Evolutionary conservation across 805 yeast species (phyloP).

Genomic region (Hanseniaspora valbyensis): DNA sequence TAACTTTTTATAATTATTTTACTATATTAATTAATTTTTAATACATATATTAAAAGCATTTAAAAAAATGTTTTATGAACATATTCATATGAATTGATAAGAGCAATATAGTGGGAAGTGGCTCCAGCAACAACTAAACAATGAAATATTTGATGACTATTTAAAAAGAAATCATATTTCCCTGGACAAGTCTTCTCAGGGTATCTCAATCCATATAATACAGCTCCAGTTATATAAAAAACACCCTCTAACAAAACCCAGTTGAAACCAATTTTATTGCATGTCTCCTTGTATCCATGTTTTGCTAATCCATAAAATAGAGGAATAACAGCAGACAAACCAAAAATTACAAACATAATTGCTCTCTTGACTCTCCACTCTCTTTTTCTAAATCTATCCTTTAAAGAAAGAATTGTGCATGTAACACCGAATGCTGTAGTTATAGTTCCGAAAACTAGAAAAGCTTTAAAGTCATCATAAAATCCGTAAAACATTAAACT

Average conservation of each 20-base stretch:
- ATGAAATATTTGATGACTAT: conserved; percentile 80
- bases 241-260: conserved; percentile 64
- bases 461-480: conserved; percentile 34
- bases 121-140: conserved; percentile 69
- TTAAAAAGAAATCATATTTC: conserved; percentile 56
- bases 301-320: conserved; percentile 40
- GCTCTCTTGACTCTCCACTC: conserved; percentile 72
- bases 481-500: conserved; percentile 40
- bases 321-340: conserved; percentile 67
- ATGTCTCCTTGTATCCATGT: conserved; percentile 43
- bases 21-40: background rate
- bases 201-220: conserved; percentile 60
- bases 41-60: background rate
- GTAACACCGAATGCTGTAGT: conserved; percentile 46
- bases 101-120: conserved; percentile 55
- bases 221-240: conserved; percentile 70
- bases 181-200: conserved; percentile 68
- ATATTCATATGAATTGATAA: conserved; percentile 44
- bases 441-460: conserved; percentile 33
- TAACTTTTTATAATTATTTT: background rate
- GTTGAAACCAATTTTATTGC: conserved; percentile 40
- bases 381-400: conserved; percentile 55
- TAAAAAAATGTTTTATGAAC: conserved; percentile 30
- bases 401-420: conserved; percentile 54
- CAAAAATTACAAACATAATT: conserved; percentile 65